Evolutionary conservation across 345 rosid species (phyloP).

Genomic region (Pugionium dolabratum): DNA sequence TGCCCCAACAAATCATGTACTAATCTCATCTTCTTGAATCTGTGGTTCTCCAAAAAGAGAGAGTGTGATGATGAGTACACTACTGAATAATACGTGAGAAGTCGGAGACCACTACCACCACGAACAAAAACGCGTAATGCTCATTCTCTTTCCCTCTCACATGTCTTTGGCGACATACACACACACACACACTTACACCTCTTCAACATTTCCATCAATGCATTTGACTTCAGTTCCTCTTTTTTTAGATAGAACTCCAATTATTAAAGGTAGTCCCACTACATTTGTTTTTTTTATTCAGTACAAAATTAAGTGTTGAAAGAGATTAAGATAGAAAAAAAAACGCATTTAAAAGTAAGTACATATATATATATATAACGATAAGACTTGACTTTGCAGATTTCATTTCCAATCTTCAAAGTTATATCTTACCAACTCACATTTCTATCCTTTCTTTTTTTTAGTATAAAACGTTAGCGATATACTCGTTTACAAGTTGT

Average conservation of each 20-base stretch:
- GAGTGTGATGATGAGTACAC: not conserved
- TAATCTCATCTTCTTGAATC: not conserved
- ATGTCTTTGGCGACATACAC: too few species aligned
- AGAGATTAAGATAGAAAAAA: slow-evolving; percentile 30
- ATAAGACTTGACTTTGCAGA: slow-evolving; percentile 40
- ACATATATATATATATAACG: slow-evolving; percentile 4
- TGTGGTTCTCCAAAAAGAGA: slow-evolving; percentile 2
- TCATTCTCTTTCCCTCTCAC: slow-evolving; percentile 3
- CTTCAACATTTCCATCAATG: slow-evolving; percentile 23
- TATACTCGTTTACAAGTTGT: not conserved
- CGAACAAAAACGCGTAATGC: slow-evolving; percentile 31
- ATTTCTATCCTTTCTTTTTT: not conserved
- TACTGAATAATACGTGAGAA: slow-evolving; percentile 10
- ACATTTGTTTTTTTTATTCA: not conserved
- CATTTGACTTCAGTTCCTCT: slow-evolving; percentile 9
- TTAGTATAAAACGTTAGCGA: slow-evolving; percentile 11
- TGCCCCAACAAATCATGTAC: not conserved
- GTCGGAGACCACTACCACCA: slow-evolving; percentile 15
- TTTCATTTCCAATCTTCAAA: slow-evolving; percentile 34
- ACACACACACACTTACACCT: not conserved
- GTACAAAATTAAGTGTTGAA: not conserved
- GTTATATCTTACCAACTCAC: slow-evolving; percentile 41
- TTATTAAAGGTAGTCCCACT: not conserved
- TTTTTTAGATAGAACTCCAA: not conserved
- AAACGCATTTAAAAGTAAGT: slow-evolving; percentile 5